A percentile compares a stretch with the other conserved stretches of the same genome.
phyloP scores from a whole-genome alignment of 192 early-diverging fungal species.

The Umbelopsis ramanniana region DNA sequence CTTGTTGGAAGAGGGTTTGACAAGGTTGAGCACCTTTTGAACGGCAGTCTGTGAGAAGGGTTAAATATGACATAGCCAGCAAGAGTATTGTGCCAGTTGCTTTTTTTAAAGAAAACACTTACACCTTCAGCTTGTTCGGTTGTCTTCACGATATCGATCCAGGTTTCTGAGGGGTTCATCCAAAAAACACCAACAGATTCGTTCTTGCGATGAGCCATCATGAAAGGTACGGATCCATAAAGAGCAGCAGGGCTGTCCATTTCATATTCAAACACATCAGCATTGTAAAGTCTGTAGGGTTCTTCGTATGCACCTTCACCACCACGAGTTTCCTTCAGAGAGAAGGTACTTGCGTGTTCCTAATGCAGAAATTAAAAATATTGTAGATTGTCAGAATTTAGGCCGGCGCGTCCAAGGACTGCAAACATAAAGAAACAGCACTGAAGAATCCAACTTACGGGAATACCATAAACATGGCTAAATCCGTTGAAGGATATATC shows the following conservation, averaged over 20 bases:
- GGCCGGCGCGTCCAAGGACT: too few species aligned
- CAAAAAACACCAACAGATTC: constrained; percentile 82
- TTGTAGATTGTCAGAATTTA: neutral
- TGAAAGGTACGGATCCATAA: constrained; percentile 94
- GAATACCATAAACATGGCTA: constrained; percentile 92
- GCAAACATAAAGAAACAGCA: too few species aligned
- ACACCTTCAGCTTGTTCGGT: constrained; percentile 38
- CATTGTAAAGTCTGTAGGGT: constrained; percentile 96
- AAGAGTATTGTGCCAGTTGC: too few species aligned
- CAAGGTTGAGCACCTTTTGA: constrained; percentile 35
- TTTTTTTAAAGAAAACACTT: neutral
- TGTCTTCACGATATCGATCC: constrained; percentile 91
- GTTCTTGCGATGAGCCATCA: constrained; percentile 85
- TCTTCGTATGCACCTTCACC: constrained; percentile 74
- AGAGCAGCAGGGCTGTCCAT: constrained; percentile 95
- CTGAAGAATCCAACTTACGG: constrained; percentile 40
- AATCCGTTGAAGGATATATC: constrained; percentile 90
- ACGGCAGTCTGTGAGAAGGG: neutral
- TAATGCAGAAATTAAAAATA: neutral
- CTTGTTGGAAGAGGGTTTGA: constrained; percentile 27
- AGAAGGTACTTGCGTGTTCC: constrained; percentile 88
- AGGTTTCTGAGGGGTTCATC: constrained; percentile 96
- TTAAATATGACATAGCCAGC: too few species aligned
- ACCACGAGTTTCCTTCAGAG: constrained; percentile 88
- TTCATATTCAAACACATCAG: constrained; percentile 98